Conservation (phyloP, 352 stramenopile species). For the Phytophthora rubi region DNA sequence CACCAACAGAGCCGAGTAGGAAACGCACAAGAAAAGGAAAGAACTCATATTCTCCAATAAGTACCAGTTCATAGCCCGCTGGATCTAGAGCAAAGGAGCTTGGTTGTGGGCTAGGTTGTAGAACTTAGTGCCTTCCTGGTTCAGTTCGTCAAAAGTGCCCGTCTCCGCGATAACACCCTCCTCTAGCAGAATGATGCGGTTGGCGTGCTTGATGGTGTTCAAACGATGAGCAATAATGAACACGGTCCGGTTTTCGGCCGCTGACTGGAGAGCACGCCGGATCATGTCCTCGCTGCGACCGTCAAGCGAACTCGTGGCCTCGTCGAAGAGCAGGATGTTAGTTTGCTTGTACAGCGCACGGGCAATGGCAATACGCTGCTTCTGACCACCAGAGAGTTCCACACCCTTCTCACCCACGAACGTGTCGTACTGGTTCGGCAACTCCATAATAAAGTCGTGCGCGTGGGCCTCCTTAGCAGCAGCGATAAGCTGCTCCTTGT, state of each 20-base stretch:
- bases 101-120: constrained; percentile 74
- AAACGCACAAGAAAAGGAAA: constrained; percentile 10
- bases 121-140: constrained; percentile 81
- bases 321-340: constrained; percentile 85
- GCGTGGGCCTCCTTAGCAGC: constrained; percentile 77
- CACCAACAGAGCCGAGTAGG: constrained; percentile 30
- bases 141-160: constrained; percentile 80
- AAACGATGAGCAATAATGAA: constrained; percentile 89
- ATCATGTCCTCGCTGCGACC: constrained; percentile 85
- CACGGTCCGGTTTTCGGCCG: constrained; percentile 73
- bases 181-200: constrained; percentile 85
- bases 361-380: constrained; percentile 93
- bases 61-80: constrained; percentile 22
- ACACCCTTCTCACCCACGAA: constrained; percentile 97
- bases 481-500: constrained; percentile 62
- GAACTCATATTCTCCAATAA: constrained; percentile 33
- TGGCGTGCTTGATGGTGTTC: constrained; percentile 86
- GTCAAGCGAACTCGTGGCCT: constrained; percentile 87
- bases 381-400: constrained; percentile 97
- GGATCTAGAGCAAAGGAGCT: constrained; percentile 56
- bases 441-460: constrained; percentile 78
- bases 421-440: constrained; percentile 96
- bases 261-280: constrained; percentile 64
- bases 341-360: constrained; percentile 84
- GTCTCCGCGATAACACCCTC: constrained; percentile 80